phyloP scores from a whole-genome alignment of 768 basidiomycete species.

The Sporobolomyces phaffii region DNA sequence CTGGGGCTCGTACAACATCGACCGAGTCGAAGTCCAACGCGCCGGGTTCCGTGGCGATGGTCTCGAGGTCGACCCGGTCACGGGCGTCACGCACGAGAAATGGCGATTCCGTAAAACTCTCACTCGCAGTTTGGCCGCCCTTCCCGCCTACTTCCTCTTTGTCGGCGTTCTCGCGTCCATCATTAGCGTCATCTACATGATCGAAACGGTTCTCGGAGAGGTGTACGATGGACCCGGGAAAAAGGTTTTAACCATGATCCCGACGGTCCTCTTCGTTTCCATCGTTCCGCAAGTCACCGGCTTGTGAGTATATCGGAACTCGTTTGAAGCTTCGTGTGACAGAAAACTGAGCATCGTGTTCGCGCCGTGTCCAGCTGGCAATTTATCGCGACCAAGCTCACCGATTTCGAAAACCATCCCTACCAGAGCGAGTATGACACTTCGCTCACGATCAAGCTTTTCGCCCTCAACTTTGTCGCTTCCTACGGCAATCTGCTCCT shows the following conservation, averaged over 20 bases:
- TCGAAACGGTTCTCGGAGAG: conserved; percentile 65
- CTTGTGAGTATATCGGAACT: conserved; percentile 55
- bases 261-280: conserved; percentile 73
- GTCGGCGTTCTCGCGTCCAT: conserved; percentile 63
- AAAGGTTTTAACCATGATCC: conserved; percentile 64
- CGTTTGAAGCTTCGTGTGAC: no score
- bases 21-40: conserved; percentile 61
- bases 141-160: conserved; percentile 57
- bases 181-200: conserved; percentile 61
- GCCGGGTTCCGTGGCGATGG: conserved; percentile 53
- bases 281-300: conserved; percentile 74
- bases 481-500: conserved; percentile 78
- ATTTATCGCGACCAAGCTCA: conserved; percentile 60
- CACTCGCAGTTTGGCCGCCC: conserved; percentile 48
- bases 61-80: conserved; percentile 40
- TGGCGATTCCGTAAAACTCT: conserved; percentile 71
- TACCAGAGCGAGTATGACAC: conserved; percentile 66
- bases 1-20: conserved; percentile 72
- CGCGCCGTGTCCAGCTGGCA: conserved; percentile 35
- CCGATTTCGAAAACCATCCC: conserved; percentile 85
- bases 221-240: conserved; percentile 84
- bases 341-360: no score
- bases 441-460: conserved; percentile 83
- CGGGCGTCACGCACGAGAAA: conserved; percentile 36
- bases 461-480: conserved; percentile 77